Evolutionary conservation across 2,329 filamentous ascomycete species (phyloP), one percentile per base, ranked within the genome.

Genomic region (Amauroascus niger): DNA sequence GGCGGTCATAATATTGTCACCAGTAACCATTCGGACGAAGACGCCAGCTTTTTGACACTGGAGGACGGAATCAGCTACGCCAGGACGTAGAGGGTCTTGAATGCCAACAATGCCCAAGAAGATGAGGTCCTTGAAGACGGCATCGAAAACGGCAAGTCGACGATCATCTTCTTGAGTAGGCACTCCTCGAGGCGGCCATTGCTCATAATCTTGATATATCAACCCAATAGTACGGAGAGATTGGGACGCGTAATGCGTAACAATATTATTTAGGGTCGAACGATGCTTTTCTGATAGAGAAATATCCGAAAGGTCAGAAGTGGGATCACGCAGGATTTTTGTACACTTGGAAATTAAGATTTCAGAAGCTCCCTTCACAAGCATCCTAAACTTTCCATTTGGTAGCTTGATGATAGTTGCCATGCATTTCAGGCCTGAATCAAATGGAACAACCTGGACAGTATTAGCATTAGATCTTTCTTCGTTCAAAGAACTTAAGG

Each of bases 151-250:
- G 14, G 79, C 82, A 55, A 84, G 77, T 28, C 75, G 77, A 6
- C 73, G 65, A 61, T 86, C 81, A 56, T 85, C 82, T 56, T 84
- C 79, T 24, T 76, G 67, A 30, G 69, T 76, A 39, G 72, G 74
- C 13, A 74, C 76, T 22, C 76, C 74, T 44, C 67, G 71, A 1
- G 82, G 83, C 18, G 87, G 86, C 78, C 83, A 86, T 56, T 74
- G 75, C 32, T 82, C 75, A 58, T 86, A 88, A 58, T 90, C 86
- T 50, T 80, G 79, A 68, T 87, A 88, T 13, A 87, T 76, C 53
- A 88, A 75, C 35, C 80, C 85, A 58, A 90, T 88, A 0, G 86
- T 89, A 48, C 86, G 82, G 11, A 90, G 77, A n/a, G 86, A 88
- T 30, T 80, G 63, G 28, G 65, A 61, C 1, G 73, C 73, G 54